Evolutionary conservation across 2,329 filamentous ascomycete genomes (phyloP).

Genomic region (Penicillium sp.): DNA sequence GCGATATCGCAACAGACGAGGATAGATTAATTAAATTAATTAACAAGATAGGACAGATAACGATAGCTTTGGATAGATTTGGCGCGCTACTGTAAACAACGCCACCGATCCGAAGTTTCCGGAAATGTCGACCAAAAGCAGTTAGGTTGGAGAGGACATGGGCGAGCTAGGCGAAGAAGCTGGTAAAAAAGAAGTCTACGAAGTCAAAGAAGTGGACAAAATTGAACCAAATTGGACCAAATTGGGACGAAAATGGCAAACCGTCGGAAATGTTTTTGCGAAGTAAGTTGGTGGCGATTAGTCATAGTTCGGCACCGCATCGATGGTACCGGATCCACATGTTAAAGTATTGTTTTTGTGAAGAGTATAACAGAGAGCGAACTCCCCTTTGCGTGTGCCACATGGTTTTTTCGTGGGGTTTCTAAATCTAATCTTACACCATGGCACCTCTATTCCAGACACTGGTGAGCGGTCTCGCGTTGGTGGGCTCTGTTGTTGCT

Average conservation of each 20-base stretch:
- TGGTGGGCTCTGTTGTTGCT: constrained; percentile 22
- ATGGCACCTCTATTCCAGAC: constrained; percentile 22
- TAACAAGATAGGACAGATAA: not conserved
- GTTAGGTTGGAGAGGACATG: too few relatives aligned
- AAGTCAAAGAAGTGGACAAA: not conserved
- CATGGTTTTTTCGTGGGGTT: constrained; percentile 20
- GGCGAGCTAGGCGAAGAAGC: not conserved
- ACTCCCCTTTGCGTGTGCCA: constrained; percentile 15
- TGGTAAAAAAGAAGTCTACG: not conserved
- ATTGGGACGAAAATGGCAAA: too few relatives aligned
- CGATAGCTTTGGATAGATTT: too few relatives aligned
- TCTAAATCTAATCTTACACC: constrained; percentile 1
- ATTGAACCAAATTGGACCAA: not conserved
- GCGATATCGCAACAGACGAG: not conserved
- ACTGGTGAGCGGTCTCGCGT: constrained; percentile 22
- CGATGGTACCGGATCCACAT: not conserved
- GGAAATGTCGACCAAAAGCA: not conserved
- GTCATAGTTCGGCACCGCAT: not conserved
- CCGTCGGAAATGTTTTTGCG: too few relatives aligned
- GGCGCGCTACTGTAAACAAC: not conserved
- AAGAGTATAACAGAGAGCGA: constrained; percentile 3
- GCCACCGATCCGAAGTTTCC: not conserved
- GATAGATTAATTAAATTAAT: not conserved
- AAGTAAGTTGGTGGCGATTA: not conserved
- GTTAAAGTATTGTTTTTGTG: not conserved